Evolutionary conservation across 2,329 filamentous ascomycete genomes (phyloP).

Genomic region (Neofusicoccum sp.): DNA sequence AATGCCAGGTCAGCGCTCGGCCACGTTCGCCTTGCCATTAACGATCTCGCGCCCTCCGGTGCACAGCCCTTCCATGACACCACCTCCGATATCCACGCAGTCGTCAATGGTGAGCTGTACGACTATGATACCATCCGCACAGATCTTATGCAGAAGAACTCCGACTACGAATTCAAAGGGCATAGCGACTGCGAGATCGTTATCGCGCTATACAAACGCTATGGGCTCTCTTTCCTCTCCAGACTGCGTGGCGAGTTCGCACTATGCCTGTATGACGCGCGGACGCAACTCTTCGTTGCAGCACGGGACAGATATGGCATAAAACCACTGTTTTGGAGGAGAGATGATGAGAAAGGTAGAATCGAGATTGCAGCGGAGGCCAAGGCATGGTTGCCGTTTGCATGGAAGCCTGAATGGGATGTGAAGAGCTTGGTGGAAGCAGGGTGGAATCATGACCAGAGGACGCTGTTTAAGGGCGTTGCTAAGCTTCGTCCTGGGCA

Average conservation of each 20-base stretch:
- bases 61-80: conserved; percentile 32
- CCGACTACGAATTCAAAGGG: conserved; percentile 50
- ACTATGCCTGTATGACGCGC: conserved; percentile 55
- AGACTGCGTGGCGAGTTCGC: conserved; percentile 60
- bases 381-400: conserved; percentile 56
- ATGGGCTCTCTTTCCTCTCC: conserved; percentile 49
- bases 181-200: conserved; percentile 57
- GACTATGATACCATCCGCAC: conserved; percentile 51
- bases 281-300: conserved; percentile 45
- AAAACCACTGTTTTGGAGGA: conserved; percentile 59
- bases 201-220: conserved; percentile 53
- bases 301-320: conserved; percentile 60
- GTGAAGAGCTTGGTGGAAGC: conserved; percentile 48
- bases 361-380: conserved; percentile 57
- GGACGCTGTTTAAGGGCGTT: conserved; percentile 57
- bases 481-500: conserved; percentile 36
- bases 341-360: conserved; percentile 33
- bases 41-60: conserved; percentile 29
- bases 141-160: conserved; percentile 33
- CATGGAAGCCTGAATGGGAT: conserved; percentile 58
- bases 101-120: conserved; percentile 66
- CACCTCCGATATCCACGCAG: conserved; percentile 48
- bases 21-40: conserved; percentile 33
- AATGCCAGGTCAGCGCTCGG: conserved; percentile 33
- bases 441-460: conserved; percentile 48